These are phyloP conservation scores for Mallotus repandus DNA, from an alignment of 441 rosid genomes.

Conservation along the genomic window DNA sequence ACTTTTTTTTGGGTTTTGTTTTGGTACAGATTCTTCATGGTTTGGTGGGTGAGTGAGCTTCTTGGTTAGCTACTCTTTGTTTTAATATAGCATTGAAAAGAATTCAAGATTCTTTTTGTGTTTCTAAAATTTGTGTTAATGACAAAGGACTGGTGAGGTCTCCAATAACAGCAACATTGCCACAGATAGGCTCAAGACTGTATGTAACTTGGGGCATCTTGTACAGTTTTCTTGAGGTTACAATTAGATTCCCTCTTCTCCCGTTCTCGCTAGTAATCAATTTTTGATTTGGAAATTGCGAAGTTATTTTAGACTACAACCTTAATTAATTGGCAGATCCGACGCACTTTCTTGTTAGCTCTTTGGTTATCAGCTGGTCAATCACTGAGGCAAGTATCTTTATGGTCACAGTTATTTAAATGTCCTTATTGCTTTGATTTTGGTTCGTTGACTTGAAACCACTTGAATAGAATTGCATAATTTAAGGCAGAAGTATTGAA, in stretches of 20 bases:
- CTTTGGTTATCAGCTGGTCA: slow-evolving; percentile 94
- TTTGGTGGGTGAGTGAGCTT: slow-evolving; percentile 55
- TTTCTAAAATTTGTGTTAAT: slow-evolving; percentile 7
- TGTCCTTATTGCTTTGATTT: background rate
- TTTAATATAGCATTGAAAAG: background rate
- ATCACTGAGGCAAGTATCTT: slow-evolving; percentile 66
- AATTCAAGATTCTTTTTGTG: background rate
- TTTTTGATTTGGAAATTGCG: background rate
- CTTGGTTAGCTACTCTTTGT: background rate
- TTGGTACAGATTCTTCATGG: slow-evolving; percentile 78
- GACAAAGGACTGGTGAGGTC: slow-evolving; percentile 82
- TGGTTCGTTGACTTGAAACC: background rate
- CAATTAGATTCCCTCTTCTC: slow-evolving; percentile 26
- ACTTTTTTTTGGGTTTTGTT: slow-evolving; percentile 5
- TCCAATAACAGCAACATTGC: slow-evolving; percentile 84
- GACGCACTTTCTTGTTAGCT: slow-evolving; percentile 64
- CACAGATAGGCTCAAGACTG: slow-evolving; percentile 86
- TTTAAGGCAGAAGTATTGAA: background rate
- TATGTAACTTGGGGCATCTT: slow-evolving; percentile 86
- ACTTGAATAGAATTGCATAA: background rate
- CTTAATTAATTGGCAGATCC: slow-evolving; percentile 47
- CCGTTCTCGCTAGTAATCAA: background rate
- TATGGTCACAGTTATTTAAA: background rate
- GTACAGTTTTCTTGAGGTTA: slow-evolving; percentile 84
- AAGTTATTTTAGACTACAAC: slow-evolving; percentile 2